Percentiles rank a stretch among this genome's conserved stretches.
These are phyloP conservation scores for Kodamaea hsintzibuensis DNA, from an alignment of 805 yeast genomes.

Conservation along the genomic window DNA sequence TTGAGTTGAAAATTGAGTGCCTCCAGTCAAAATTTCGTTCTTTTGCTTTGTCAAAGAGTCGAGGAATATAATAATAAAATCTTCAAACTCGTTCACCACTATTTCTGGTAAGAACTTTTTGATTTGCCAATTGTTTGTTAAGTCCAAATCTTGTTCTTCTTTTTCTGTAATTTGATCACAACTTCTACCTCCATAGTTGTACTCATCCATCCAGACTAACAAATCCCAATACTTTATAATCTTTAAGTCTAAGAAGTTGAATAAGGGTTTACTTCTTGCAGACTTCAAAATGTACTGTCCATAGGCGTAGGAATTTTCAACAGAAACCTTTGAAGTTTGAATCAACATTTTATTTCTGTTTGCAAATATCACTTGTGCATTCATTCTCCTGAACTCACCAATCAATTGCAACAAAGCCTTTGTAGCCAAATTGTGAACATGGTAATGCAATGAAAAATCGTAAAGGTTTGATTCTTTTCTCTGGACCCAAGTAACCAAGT, in stretches of 20 bases:
- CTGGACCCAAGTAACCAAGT: constrained; percentile 85
- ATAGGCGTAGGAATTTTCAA: constrained; percentile 87
- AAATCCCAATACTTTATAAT: constrained; percentile 87
- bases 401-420: constrained; percentile 79
- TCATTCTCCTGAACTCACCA: constrained; percentile 75
- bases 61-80: constrained; percentile 78
- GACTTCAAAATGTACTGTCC: constrained; percentile 81
- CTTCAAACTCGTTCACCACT: constrained; percentile 80
- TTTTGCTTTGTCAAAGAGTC: constrained; percentile 66
- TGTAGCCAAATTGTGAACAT: constrained; percentile 81
- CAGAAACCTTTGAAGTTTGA: constrained; percentile 72
- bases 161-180: constrained; percentile 47
- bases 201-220: constrained; percentile 93
- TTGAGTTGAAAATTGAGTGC: constrained; percentile 46
- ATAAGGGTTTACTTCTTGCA: constrained; percentile 75
- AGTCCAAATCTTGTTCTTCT: constrained; percentile 46
- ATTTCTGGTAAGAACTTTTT: constrained; percentile 70
- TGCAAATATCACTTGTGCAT: constrained; percentile 79
- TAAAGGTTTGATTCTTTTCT: constrained; percentile 70
- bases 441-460: constrained; percentile 79
- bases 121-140: constrained; percentile 76
- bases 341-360: constrained; percentile 72
- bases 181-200: constrained; percentile 77
- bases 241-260: constrained; percentile 74
- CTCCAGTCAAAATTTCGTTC: constrained; percentile 37